Evolutionary conservation across 2,329 filamentous ascomycete genomes (phyloP).

Genomic region (Sarocladiaceae sp.): DNA sequence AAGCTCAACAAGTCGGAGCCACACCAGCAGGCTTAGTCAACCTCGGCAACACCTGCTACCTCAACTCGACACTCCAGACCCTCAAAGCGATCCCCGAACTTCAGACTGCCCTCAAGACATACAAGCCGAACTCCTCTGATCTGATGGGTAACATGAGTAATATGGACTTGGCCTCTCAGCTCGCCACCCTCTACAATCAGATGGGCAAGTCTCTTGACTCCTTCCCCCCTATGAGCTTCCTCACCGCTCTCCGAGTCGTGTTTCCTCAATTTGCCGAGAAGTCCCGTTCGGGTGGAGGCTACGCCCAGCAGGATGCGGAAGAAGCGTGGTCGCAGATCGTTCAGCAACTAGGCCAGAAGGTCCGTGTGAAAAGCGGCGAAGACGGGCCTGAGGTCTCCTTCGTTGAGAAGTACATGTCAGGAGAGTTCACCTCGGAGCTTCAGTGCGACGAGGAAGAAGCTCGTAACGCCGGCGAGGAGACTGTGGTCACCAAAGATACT

Average conservation of each 20-base stretch:
- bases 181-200: conserved; percentile 80
- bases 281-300: conserved; percentile 76
- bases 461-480: conserved; percentile 68
- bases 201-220: conserved; percentile 87
- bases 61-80: conserved; percentile 95
- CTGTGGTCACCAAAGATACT: conserved; percentile 62
- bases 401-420: conserved; percentile 86
- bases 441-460: conserved; percentile 81
- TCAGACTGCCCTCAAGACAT: conserved; percentile 69
- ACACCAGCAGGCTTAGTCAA: conserved; percentile 87
- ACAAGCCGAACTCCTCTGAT: conserved; percentile 26
- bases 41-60: conserved; percentile 95
- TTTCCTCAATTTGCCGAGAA: conserved; percentile 94
- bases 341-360: conserved; percentile 72
- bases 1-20: conserved; percentile 75
- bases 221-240: conserved; percentile 78
- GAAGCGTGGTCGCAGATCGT: conserved; percentile 98
- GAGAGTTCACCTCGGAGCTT: conserved; percentile 72
- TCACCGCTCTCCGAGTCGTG: conserved; percentile 70
- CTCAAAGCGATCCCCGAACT: conserved; percentile 87
- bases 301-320: conserved; percentile 97
- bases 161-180: conserved; percentile 69
- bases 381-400: conserved; percentile 60
- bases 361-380: conserved; percentile 58
- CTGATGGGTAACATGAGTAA: conserved; percentile 44